Base-by-base conservation (phyloP, 2,329 filamentous ascomycete species). In the Aureobasidium pullulans region DNA sequence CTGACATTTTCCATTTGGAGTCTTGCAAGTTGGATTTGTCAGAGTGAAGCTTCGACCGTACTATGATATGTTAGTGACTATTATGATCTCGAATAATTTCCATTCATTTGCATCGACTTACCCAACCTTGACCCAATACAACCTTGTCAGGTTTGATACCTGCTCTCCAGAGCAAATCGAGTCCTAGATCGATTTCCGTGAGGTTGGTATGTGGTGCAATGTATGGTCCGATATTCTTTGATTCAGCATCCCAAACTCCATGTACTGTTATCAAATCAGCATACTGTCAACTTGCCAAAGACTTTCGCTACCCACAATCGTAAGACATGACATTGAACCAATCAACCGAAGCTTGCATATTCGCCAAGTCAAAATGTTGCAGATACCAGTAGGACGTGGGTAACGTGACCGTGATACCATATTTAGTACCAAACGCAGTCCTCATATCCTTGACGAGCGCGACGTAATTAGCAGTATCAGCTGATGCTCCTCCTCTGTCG, bases 121-220 rank as follows among this genome's bases (percentile, higher is more conserved):
- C 42, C 60, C 76, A 80, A 3, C 69, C 76, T 4, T 77, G 36
- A 1, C 79, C 79, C 7, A 82, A 58, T 4, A 65, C 69, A 4
- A 82, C 63, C 59, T 78, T 77, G 0, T 62, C 53, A 0, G 79
- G 68, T 0, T 67, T 63, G 1, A 82, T 65, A 16, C 72, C 65
- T 13, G 70, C 73, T 6, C 75, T 68, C 76, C 79, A 80, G 6
- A 81, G 66, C 0, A 81, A 72, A 4, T 79, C 71, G 0, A 79
- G 59, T 0, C 69, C 70, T 0, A 62, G 19, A 6, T 74, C 68
- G 13, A 79, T 79, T 64, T 80, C 76, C 1, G 76, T 77, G 0
- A 80, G 60, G 62, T 79, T 78, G 1, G 77, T 77, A 60, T 79
- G 76, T 0, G 67, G 48, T 63, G 19, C 69, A 60, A 73, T 63